Evolutionary conservation across 106 monocot genomes (phyloP).

Genomic region (Dioscorea dumetorum): DNA sequence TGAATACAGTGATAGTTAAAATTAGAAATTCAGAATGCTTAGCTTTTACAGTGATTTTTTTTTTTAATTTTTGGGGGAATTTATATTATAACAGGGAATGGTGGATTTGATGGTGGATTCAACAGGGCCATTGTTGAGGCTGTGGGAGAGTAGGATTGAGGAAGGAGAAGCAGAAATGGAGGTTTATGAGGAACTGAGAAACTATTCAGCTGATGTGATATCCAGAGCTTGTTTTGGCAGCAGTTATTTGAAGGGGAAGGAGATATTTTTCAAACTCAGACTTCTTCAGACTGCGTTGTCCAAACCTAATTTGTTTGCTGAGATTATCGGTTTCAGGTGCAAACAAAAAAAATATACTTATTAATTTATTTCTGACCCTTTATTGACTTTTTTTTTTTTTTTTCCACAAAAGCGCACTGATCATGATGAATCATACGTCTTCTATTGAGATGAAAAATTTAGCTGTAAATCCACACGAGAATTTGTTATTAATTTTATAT

Average conservation of each 20-base stretch:
- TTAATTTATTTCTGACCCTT: neutral
- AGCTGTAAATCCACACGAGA: too few species aligned
- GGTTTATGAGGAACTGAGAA: conserved; percentile 54
- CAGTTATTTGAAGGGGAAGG: conserved; percentile 45
- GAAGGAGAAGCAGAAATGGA: conserved; percentile 31
- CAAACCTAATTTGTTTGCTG: conserved; percentile 29
- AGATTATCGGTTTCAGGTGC: conserved; percentile 35
- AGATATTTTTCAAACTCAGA: conserved; percentile 54
- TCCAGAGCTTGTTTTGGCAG: conserved; percentile 76
- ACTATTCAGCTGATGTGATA: conserved; percentile 58
- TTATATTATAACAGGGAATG: conserved; percentile 41
- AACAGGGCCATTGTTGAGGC: conserved; percentile 27
- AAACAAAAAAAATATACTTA: too few species aligned
- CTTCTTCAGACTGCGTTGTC: conserved; percentile 38
- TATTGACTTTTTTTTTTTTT: too few species aligned
- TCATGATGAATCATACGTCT: too few species aligned
- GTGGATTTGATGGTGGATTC: conserved; percentile 60
- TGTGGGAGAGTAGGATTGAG: conserved; percentile 54
- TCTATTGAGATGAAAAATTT: too few species aligned
- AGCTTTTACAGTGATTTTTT: too few species aligned
- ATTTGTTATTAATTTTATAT: too few species aligned
- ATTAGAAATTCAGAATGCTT: neutral
- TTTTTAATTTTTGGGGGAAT: too few species aligned
- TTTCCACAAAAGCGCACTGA: too few species aligned
- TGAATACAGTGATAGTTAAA: neutral